Base-by-base conservation (phyloP, 768 basidiomycete species). In the Mycena vulgaris region DNA sequence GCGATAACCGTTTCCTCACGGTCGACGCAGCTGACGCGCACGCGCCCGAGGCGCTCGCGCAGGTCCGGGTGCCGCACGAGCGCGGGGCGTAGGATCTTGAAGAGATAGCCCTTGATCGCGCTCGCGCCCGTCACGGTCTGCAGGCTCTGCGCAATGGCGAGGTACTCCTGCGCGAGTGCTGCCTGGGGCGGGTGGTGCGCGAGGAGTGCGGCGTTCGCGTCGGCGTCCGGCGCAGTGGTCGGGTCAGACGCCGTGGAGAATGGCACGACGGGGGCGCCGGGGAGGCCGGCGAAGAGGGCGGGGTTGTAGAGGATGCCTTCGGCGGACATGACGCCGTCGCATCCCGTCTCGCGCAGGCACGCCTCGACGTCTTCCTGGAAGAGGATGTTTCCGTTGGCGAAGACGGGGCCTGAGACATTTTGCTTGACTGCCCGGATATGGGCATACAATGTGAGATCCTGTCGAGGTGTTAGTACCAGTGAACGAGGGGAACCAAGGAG, bases 311-410 rank as follows among this genome's bases (percentile, higher is more conserved):
- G 84, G 71, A 97, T 92, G 0, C 95, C 97, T 82, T 98, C 98
- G 1, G 97, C 98, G 48, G 90, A 92, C 96, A 98, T 98, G 67
- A 99, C 91, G 0, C 90, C 97, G 75, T 98, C 96, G 8, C 90
- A 93, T 17, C 96, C 95, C 0, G 98, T 99, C 56, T 89, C 88
- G 27, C 88, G 87, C 35, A 99, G 82, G 79, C 96, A 98, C 14
- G 84, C 83, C 58, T 87, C 85, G 53, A 98, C 89, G 80, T 99
- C 97, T n/a, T 89, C 86, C 49, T 92, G 88, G 79, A 92, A 95
- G 16, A 98, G 90, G 68, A 98, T 89, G 79, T 98, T 99, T 31
- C 98, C 98, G 79, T 99, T 99, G 0, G 97, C 97, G 78, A 99
- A 95, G 5, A 99, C 96, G 4, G 97, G 97, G 0, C 99, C 89